Base-by-base conservation (phyloP, 2,329 filamentous ascomycete genomes). In the Fusarium oligoseptatum region DNA sequence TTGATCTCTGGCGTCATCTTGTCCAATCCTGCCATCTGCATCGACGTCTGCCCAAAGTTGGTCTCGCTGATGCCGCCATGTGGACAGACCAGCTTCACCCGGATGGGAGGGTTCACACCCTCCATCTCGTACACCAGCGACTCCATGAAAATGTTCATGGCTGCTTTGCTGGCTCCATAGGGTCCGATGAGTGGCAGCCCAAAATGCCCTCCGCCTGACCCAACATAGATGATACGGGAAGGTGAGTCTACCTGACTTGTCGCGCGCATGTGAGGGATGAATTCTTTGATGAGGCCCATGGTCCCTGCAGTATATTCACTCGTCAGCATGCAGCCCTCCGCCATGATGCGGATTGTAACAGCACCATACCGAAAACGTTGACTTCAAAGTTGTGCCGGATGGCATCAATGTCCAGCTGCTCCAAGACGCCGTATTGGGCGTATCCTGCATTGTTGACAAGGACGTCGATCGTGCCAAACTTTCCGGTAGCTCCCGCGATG, bases 131-230 rank as follows among this genome's bases (percentile, higher is more conserved):
- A 61, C 34, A 67, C 24, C 20, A 66, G 32, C 20, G 55, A 68
- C 57, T 70, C 56, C 60, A 67, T 60, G 36, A 64, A 48, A 41
- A 63, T 48, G 20, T 69, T 64, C 62, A 68, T 69, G 45, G 63
- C 67, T 56, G 67, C 76, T 67, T 78, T 70, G 64, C 61, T 78
- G 68, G 71, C 73, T 58, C 67, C 67, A 66, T 77, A 77, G 20
- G 63, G 48, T 29, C 56, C 39, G 27, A 65, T 61, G 37, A 69
- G 62, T 24, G 69, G 64, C 34, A 74, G 48, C 55, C 64, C 66
- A 55, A 36, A 65, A 52, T 72, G 50, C 36, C 63, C 41, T 55
- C 65, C 66, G n/a, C 52, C 57, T 37, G 64, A 67, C 36, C 69
- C 63, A 43, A 67, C 56, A 43, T 68, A 66, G 17, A 70, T 64